Evolutionary conservation across 2,329 filamentous ascomycete species (phyloP), one percentile per base, ranked within the genome.

Genomic region (Camillea tinctor): DNA sequence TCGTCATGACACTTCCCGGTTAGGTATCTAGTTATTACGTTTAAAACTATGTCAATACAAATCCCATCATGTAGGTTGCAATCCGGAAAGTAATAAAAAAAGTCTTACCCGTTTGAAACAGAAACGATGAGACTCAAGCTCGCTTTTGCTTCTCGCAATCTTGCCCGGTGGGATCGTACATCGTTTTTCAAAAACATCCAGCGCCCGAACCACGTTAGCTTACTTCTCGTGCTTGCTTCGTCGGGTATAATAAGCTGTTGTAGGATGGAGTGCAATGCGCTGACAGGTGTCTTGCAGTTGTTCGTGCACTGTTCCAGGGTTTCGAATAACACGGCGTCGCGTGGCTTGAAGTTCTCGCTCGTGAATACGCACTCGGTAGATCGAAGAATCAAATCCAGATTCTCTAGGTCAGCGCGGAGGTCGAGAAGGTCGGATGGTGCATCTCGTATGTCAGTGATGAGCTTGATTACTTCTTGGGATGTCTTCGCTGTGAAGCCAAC

Each of bases 61-160:
- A 44, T 44, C 19, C 5, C 9, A 44, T 30, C 1, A 30, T 9
- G 26, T 30, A 9, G n/a, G n/a, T 30, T 30, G 6, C 26, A 44
- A n/a, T n/a, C 17, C 15, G 26, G 1, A 5, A n/a, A 15, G 4
- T 11, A 11, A 24, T 21, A 13, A 22, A n/a, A 23, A 26, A 2
- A 44, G 2, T 15, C 55, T 2, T 13, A 57, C 55, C 55, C 55
- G 20, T 57, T 57, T 20, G 30, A 40, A 20, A 57, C 48, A 19
- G 55, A 40, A 17, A 57, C 21, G 11, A 50, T 52, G 7, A 57
- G 24, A 36, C 52, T 57, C 9, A 57, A 52, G 50, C 55, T 57
- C 13, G 55, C 55, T 57, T 57, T 57, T 2, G 55, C 55, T 52
- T 57, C 55, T 9, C 55, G 49, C 36, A 57, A 20, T 40, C 40